These are phyloP conservation scores for Vickermania ingenoplastis DNA, from an alignment of 208 protist species.

Conservation along the genomic window DNA sequence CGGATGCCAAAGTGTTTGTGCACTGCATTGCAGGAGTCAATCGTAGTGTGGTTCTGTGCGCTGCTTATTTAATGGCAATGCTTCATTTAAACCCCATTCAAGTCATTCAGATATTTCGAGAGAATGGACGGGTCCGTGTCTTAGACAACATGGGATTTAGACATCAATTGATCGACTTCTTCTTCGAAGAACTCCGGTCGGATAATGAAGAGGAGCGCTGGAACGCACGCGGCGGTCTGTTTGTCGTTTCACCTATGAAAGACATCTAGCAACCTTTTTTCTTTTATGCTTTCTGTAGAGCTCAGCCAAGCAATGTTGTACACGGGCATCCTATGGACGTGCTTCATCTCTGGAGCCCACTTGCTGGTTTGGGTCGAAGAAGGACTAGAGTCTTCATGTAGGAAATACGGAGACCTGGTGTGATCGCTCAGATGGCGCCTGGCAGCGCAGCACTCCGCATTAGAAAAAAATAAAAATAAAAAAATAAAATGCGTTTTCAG, in stretches of 20 bases:
- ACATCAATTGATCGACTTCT: conserved; percentile 79
- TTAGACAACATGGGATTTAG: conserved; percentile 73
- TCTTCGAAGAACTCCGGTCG: conserved; percentile 30
- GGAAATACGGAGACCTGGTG: no score
- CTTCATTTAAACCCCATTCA: conserved; percentile 36
- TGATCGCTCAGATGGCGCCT: no score
- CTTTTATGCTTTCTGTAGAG: no score
- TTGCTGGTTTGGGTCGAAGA: no score
- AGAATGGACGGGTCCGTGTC: conserved; percentile 45
- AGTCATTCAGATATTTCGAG: conserved; percentile 44
- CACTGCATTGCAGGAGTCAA: conserved; percentile 85
- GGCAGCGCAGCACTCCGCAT: no score
- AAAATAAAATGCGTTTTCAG: no score
- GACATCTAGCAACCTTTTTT: no score
- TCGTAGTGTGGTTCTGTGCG: conserved; percentile 73
- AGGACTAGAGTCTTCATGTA: no score
- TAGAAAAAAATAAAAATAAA: no score
- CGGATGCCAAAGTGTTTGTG: conserved; percentile 50
- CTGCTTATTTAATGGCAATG: conserved; percentile 67
- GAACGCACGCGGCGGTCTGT: conserved; percentile 5
- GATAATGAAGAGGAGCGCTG: conserved; percentile 1
- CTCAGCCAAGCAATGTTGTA: no score
- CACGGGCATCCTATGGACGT: no score
- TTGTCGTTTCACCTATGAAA: background rate
- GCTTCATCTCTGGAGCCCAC: no score